Percentiles rank a stretch among this genome's conserved stretches.
These are phyloP conservation scores for Exophiala sp. DNA, from an alignment of 2,329 filamentous ascomycete genomes.

Conservation along the genomic window DNA sequence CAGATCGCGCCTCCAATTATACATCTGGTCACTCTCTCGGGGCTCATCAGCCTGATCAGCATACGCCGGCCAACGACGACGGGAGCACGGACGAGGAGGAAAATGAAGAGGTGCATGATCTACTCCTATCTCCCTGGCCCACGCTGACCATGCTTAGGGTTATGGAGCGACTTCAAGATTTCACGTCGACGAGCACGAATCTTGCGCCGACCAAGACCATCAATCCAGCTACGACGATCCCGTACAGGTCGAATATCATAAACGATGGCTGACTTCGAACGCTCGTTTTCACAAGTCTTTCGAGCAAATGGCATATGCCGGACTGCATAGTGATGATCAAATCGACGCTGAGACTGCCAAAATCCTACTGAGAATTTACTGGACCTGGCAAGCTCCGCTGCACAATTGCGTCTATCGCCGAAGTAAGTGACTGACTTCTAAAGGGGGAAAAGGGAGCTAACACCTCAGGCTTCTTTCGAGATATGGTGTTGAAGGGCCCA, in stretches of 20 bases:
- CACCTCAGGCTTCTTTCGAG: not conserved
- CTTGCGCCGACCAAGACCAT: not conserved
- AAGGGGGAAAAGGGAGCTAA: not conserved
- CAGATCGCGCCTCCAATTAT: too few relatives aligned
- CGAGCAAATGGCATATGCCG: not conserved
- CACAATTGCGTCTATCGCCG: not conserved
- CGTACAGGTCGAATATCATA: not conserved
- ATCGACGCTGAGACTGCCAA: not conserved
- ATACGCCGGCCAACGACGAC: not conserved
- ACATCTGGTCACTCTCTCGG: too few relatives aligned
- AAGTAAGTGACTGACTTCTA: not conserved
- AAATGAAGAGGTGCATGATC: not conserved
- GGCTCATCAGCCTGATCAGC: not conserved
- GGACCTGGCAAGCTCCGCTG: not conserved
- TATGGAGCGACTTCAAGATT: not conserved
- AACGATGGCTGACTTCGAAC: not conserved
- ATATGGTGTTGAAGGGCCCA: not conserved
- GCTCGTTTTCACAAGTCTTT: not conserved
- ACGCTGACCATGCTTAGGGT: not conserved
- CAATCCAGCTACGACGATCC: not conserved
- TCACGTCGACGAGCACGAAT: not conserved
- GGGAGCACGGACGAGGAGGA: not conserved
- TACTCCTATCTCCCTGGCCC: not conserved
- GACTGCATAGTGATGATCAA: not conserved
- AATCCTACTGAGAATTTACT: not conserved